These are phyloP conservation scores for Drechslerella coelobrocha DNA, from an alignment of 2,329 filamentous ascomycete genomes.

Conservation along the genomic window DNA sequence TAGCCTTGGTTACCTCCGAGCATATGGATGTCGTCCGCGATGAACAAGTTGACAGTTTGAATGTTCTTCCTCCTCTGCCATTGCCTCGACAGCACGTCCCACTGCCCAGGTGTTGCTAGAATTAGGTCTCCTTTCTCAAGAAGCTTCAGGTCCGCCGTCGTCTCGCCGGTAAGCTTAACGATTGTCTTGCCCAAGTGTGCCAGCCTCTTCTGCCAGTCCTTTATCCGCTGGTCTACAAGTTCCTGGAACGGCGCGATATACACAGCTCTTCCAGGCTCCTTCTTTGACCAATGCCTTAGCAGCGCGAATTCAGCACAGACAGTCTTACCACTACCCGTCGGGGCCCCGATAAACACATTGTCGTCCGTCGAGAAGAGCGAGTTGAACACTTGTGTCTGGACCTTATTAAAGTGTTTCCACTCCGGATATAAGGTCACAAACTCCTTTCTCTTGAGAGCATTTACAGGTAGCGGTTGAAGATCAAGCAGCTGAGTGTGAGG, in stretches of 20 bases:
- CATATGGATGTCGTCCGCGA: conserved; percentile 94
- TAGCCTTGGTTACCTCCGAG: conserved; percentile 85
- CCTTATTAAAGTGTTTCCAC: conserved; percentile 91
- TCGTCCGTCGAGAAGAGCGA: conserved; percentile 89
- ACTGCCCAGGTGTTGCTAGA: conserved; percentile 88
- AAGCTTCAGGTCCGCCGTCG: conserved; percentile 84
- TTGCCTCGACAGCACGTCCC: conserved; percentile 93
- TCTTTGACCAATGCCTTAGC: conserved; percentile 81
- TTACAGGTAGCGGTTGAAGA: conserved; percentile 86
- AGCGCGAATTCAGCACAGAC: conserved; percentile 95
- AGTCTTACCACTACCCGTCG: conserved; percentile 94
- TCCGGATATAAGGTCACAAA: conserved; percentile 81
- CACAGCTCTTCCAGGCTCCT: conserved; percentile 77
- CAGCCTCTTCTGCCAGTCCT: conserved; percentile 85
- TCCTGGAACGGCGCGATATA: conserved; percentile 96
- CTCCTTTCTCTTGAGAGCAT: conserved; percentile 84
- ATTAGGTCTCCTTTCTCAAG: conserved; percentile 87
- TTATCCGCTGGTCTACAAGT: conserved; percentile 78
- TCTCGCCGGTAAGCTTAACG: conserved; percentile 92
- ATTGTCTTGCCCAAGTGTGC: conserved; percentile 85
- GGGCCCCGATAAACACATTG: conserved; percentile 90
- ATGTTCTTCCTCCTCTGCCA: conserved; percentile 98
- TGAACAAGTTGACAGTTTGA: conserved; percentile 85
- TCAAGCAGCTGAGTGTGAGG: conserved; percentile 91
- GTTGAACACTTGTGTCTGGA: conserved; percentile 97